Base-by-base conservation (phyloP, 208 protist genomes). In the Trypanosomatidae sp. region DNA sequence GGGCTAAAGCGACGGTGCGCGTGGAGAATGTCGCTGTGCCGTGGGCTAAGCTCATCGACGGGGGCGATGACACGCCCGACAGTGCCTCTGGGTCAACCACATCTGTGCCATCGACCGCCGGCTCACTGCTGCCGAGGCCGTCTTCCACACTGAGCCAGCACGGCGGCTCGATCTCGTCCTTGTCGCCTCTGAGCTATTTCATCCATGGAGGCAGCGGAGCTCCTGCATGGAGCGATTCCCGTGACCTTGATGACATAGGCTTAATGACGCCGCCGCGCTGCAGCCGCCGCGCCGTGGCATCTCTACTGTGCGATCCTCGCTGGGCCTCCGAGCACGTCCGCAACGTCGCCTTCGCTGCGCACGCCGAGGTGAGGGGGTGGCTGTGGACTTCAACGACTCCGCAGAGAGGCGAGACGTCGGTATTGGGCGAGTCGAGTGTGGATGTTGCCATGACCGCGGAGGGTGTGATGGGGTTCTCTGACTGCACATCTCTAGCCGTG, bases 221-320 rank as follows among this genome's bases (percentile, higher is more conserved):
- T 46, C 58, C 30, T 3, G 9, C 59, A 7, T 28, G 7, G 36
- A 64, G 59, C 17, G 19, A n/a, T 19, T 47, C 6, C 10, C 8
- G 65, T 25, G 43, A 58, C 50, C 59, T 53, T 13, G 68, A 72
- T 58, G 39, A 17, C 56, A 53, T 71, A 3, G 52, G 52, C 36
- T 72, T 58, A 0, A 66, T 67, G 15, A 33, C 67, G 0, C 68
- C 73, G 5, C 62, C 66, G 22, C 65, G 59, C 22, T 46, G 67
- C 60, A 69, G 74, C 46, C 19, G 39, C 39, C 22, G 47, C 17
- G 28, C 65, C 25, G 49, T 73, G 9, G 22, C 52, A n/a, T 68
- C 68, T 44, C 60, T 73, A 28, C 68, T 78, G 52, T 10, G n/a
- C 1, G 74, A 78, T 36, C 74, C 74, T 44, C 74, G 74, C 25